Base-by-base conservation (phyloP, 768 basidiomycete genomes). In the Chlorophyllum brunneum region DNA sequence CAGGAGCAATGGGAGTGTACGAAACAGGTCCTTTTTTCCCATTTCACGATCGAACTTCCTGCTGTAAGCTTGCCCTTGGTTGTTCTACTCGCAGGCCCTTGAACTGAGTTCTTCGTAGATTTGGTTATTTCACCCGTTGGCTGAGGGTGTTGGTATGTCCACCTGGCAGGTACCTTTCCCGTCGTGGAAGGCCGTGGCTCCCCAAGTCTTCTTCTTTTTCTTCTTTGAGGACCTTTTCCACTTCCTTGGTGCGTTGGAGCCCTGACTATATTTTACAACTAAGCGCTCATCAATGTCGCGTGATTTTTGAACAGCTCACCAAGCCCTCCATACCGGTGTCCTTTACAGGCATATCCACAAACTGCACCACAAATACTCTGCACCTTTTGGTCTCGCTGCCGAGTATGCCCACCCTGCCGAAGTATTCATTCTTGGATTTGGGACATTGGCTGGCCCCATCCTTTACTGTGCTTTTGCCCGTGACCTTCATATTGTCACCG, bases 321-420 rank as follows among this genome's bases (percentile, higher is more conserved):
- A 92, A 61, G 85, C 86, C 2, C 80, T 98, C 15, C 95, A 98
- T 70, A 87, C 80, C 57, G 86, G 89, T 46, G 65, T 78, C 0
- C 75, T 95, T 46, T 95, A 95, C 78, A 92, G 87, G 68, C 77
- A 94, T 67, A 92, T 97, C 58, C 94, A 97, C 80, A 95, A 97
- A 71, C 77, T 98, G 30, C 97, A 99, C 68, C 97, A 98, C 81
- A 92, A 93, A 64, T 97, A 92, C 70, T 88, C 88, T 7, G 95
- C 95, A 15, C 97, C 97, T 0, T 97, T 98, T 63, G 97, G 97
- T 55, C 82, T 99, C 26, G 95, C 92, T 1, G 95, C 97, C 2
- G 95, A 99, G 68, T 98, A 98, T 65, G 95, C 97, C 1, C 97
- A 99, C 69, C 97, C 97, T 0, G 83, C 92, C 9, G 97, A 99